phyloP scores from a whole-genome alignment of 805 yeast genomes.

The Lipomyces japonicus region DNA sequence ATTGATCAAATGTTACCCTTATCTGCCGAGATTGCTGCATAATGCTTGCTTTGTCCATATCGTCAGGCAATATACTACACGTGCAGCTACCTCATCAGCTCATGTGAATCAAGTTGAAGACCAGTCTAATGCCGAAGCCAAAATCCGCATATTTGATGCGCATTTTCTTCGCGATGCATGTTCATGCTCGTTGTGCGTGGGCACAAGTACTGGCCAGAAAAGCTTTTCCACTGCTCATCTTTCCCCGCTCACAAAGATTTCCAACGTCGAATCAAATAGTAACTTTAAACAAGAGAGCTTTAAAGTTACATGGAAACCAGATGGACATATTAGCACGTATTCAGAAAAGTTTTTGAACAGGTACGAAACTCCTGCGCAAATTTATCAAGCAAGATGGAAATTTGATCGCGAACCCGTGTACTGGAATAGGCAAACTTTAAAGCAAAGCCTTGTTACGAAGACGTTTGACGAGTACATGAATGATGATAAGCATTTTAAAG shows the following conservation, averaged over 20 bases:
- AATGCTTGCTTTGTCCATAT: no score
- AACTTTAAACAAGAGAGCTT: constrained; percentile 23
- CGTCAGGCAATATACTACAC: no score
- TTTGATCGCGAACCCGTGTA: constrained; percentile 36
- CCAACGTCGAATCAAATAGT: constrained; percentile 33
- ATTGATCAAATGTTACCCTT: no score
- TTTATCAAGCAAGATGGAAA: constrained; percentile 39
- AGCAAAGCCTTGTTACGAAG: constrained; percentile 34
- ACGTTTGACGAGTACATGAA: constrained; percentile 44
- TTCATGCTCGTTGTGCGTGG: constrained; percentile 47
- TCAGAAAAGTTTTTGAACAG: constrained; percentile 47
- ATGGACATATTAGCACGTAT: constrained; percentile 47
- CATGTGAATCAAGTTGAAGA: no score
- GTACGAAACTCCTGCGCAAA: constrained; percentile 38
- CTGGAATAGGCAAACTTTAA: constrained; percentile 32
- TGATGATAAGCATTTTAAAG: constrained; percentile 38
- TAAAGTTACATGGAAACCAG: constrained; percentile 36
- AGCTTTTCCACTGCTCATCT: constrained; percentile 37
- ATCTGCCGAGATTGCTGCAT: no score
- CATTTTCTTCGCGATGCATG: constrained; percentile 66
- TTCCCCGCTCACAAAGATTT: constrained; percentile 41
- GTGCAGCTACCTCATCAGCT: no score
- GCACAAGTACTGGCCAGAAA: constrained; percentile 57
- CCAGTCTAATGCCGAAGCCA: no score
- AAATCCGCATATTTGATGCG: constrained; percentile 3